Conservation (phyloP, 176 grass and related monocot species). For the Canna indica region DNA sequence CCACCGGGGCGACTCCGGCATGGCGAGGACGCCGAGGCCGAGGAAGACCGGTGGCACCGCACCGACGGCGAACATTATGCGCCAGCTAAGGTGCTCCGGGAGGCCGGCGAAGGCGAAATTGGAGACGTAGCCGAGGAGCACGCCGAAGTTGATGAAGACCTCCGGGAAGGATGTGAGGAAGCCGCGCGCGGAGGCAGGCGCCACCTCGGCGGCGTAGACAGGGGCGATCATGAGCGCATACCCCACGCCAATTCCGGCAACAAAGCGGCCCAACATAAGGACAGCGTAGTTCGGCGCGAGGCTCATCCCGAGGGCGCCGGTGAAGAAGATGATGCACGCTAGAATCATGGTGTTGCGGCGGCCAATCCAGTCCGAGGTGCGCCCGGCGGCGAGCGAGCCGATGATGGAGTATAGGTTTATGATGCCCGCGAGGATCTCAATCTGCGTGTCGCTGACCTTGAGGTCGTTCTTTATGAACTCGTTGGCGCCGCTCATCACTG, state of each 20-base stretch:
- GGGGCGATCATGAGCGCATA: slow-evolving; percentile 74
- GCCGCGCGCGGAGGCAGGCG: slow-evolving; percentile 63
- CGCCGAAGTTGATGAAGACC: slow-evolving; percentile 67
- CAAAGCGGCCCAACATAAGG: slow-evolving; percentile 66
- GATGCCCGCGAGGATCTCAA: slow-evolving; percentile 76
- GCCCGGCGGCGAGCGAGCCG: slow-evolving; percentile 67
- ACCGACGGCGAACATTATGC: slow-evolving; percentile 63
- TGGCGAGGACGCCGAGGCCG: slow-evolving; percentile 40
- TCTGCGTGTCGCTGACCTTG: slow-evolving; percentile 44
- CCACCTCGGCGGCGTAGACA: slow-evolving; percentile 73
- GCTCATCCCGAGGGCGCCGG: slow-evolving; percentile 59
- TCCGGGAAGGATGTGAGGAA: slow-evolving; percentile 73
- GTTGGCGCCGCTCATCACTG: slow-evolving; percentile 80
- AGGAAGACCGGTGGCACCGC: slow-evolving; percentile 55
- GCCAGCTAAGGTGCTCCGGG: slow-evolving; percentile 52
- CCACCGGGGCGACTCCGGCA: slow-evolving; percentile 94
- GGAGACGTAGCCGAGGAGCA: slow-evolving; percentile 79
- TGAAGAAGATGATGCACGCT: slow-evolving; percentile 65
- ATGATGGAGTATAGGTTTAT: slow-evolving; percentile 75
- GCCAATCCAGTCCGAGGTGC: slow-evolving; percentile 78
- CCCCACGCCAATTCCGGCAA: slow-evolving; percentile 81
- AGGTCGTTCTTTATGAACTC: slow-evolving; percentile 61
- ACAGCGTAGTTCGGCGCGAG: slow-evolving; percentile 47
- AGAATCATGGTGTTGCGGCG: slow-evolving; percentile 84
- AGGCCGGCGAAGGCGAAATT: slow-evolving; percentile 71